A percentile compares a stretch with the other conserved stretches of the same genome.
These are phyloP conservation scores for Trichoderma sp. DNA, from an alignment of 2,329 filamentous ascomycete genomes.

Conservation along the genomic window DNA sequence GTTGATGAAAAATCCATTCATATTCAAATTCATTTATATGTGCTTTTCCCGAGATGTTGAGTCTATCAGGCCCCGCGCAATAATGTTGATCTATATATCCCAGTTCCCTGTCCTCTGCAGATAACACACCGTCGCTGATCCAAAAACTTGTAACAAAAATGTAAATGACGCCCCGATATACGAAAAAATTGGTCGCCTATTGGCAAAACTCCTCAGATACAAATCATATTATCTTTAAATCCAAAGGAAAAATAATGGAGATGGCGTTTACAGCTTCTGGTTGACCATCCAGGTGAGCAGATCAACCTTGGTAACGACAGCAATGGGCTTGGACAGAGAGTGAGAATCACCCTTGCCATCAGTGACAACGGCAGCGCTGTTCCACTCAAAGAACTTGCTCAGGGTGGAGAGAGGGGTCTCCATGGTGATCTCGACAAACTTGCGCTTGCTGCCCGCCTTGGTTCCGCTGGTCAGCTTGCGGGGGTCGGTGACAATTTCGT, in stretches of 20 bases:
- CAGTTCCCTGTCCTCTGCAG: background rate
- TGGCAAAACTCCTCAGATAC: background rate
- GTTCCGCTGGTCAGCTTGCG: slow-evolving; percentile 54
- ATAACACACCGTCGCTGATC: background rate
- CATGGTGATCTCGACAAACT: slow-evolving; percentile 91
- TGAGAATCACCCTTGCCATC: slow-evolving; percentile 60
- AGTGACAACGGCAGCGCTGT: slow-evolving; percentile 91
- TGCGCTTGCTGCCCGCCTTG: slow-evolving; percentile 50
- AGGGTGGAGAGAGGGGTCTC: slow-evolving; percentile 81
- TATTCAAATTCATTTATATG: background rate
- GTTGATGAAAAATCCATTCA: background rate
- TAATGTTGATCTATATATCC: slow-evolving; percentile 19
- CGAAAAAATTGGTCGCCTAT: background rate
- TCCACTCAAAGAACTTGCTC: slow-evolving; percentile 96
- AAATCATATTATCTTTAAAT: background rate
- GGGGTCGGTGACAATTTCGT: slow-evolving; percentile 88
- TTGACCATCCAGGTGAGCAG: slow-evolving; percentile 88
- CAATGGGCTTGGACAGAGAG: slow-evolving; percentile 71
- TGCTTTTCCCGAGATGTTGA: slow-evolving; percentile 40
- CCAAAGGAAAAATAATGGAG: background rate
- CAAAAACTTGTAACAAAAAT: background rate
- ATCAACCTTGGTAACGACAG: slow-evolving; percentile 95
- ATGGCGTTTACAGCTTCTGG: slow-evolving; percentile 38
- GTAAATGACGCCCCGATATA: background rate
- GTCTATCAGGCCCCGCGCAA: slow-evolving; percentile 33